Percentiles rank a stretch among this genome's conserved stretches.
phyloP scores from a whole-genome alignment of 352 stramenopile genomes.

The Globisporangium spiculum region DNA sequence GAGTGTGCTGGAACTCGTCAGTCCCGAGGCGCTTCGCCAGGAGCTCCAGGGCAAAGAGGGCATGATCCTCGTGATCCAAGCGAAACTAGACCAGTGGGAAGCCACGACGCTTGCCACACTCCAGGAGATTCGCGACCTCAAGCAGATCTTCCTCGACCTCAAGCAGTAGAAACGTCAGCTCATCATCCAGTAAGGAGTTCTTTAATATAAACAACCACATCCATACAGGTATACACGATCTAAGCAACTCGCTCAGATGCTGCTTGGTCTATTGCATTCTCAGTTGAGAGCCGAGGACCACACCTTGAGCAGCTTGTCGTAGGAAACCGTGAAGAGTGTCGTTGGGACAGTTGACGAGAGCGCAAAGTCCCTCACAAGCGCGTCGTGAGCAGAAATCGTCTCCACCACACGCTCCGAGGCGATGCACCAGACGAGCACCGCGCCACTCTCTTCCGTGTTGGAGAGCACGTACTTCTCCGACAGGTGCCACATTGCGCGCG shows the following conservation, averaged over 20 bases:
- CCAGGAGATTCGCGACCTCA: conserved; percentile 72
- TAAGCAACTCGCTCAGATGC: not conserved
- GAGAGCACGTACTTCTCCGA: conserved; percentile 85
- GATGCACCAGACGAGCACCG: conserved; percentile 69
- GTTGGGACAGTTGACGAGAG: not conserved
- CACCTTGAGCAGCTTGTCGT: conserved; percentile 75
- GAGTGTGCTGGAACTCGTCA: conserved; percentile 18
- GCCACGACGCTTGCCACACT: conserved; percentile 56
- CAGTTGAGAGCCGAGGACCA: conserved; percentile 28
- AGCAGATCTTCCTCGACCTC: conserved; percentile 56
- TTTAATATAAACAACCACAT: not conserved
- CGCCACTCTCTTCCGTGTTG: conserved; percentile 71
- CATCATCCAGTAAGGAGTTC: not conserved
- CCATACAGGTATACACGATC: not conserved
- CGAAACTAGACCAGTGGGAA: conserved; percentile 64
- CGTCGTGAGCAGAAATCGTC: conserved; percentile 64
- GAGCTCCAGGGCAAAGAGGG: conserved; percentile 38
- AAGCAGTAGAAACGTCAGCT: conserved; percentile 12
- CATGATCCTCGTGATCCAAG: conserved; percentile 47
- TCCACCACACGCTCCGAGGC: conserved; percentile 77
- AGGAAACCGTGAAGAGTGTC: conserved; percentile 67
- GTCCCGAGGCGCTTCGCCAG: conserved; percentile 22
- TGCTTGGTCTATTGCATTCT: not conserved
- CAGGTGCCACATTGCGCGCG: conserved; percentile 64
- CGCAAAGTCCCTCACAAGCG: conserved; percentile 54